Conservation (phyloP, 495 filamentous ascomycete genomes). For the Stereocaulon alpinum region DNA sequence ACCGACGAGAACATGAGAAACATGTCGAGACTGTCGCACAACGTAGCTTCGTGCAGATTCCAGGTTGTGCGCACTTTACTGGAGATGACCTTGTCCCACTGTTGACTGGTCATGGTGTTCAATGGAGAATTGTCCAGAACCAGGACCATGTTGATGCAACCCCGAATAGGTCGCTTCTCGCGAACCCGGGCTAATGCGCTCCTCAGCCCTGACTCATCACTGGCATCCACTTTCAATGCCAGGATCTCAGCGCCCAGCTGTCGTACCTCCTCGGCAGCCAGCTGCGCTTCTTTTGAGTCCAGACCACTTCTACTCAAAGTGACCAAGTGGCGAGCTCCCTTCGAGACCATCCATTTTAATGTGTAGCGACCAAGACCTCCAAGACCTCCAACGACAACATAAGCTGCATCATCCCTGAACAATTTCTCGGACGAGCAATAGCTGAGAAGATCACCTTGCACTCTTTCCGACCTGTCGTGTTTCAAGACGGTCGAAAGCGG, state of each 20-base stretch:
- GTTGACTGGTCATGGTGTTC: constrained; percentile 21
- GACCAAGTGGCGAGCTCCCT: constrained; percentile 27
- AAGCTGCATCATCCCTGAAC: constrained; percentile 21
- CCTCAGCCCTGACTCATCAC: constrained; percentile 15
- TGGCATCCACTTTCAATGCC: constrained; percentile 28
- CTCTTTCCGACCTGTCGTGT: neutral
- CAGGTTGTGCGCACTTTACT: constrained; percentile 18
- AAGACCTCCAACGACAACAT: constrained; percentile 36
- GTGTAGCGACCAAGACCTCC: constrained; percentile 38
- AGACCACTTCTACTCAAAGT: constrained; percentile 12
- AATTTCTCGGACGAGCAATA: neutral
- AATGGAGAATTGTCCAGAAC: constrained; percentile 27
- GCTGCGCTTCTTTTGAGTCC: neutral
- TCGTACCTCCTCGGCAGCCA: neutral
- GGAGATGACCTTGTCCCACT: constrained; percentile 25
- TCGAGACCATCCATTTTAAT: constrained; percentile 45
- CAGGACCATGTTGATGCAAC: constrained; percentile 36
- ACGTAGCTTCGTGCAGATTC: constrained; percentile 15
- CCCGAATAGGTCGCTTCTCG: constrained; percentile 27
- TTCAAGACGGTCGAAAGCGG: constrained; percentile 1
- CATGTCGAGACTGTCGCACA: constrained; percentile 23
- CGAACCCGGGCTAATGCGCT: neutral
- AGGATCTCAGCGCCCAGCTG: constrained; percentile 13
- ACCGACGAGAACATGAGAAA: constrained; percentile 29
- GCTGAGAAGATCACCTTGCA: neutral